Percentiles rank a stretch among this genome's conserved stretches.
phyloP scores from a whole-genome alignment of 148 eudicot species.

The Camellia lanceoleosa region DNA sequence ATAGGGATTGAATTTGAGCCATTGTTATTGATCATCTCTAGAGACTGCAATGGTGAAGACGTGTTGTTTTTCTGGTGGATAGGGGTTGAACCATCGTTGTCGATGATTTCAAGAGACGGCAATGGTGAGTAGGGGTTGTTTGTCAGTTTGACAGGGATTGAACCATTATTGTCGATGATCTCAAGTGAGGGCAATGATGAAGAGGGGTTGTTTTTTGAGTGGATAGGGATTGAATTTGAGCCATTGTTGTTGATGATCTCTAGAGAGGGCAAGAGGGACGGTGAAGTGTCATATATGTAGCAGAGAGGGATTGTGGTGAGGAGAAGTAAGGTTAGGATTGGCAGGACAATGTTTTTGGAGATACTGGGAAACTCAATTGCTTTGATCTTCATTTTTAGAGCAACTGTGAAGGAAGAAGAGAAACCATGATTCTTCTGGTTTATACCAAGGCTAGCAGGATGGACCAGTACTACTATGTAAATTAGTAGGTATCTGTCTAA shows the following conservation, averaged over 20 bases:
- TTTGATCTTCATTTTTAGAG: not conserved
- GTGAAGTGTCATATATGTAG: not conserved
- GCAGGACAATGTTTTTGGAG: not conserved
- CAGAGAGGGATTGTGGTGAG: conserved; percentile 3
- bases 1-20: not conserved
- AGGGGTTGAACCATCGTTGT: not conserved
- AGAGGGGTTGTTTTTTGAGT: too few relatives aligned
- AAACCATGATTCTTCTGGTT: too few relatives aligned
- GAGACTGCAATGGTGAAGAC: not conserved
- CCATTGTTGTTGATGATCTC: not conserved
- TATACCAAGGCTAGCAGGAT: too few relatives aligned
- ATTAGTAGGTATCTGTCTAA: too few relatives aligned
- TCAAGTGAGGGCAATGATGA: too few relatives aligned
- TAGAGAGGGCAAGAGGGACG: not conserved
- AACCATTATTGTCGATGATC: too few relatives aligned
- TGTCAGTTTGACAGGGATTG: too few relatives aligned
- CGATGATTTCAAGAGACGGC: too few relatives aligned
- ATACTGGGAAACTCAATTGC: not conserved
- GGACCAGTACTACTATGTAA: too few relatives aligned
- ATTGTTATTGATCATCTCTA: not conserved
- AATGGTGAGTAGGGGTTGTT: too few relatives aligned
- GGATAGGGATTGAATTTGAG: not conserved
- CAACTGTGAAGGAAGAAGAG: too few relatives aligned
- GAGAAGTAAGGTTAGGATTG: not conserved
- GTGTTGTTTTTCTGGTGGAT: not conserved